These are phyloP conservation scores for Melastoma candidum DNA, from an alignment of 441 rosid genomes.

Conservation along the genomic window DNA sequence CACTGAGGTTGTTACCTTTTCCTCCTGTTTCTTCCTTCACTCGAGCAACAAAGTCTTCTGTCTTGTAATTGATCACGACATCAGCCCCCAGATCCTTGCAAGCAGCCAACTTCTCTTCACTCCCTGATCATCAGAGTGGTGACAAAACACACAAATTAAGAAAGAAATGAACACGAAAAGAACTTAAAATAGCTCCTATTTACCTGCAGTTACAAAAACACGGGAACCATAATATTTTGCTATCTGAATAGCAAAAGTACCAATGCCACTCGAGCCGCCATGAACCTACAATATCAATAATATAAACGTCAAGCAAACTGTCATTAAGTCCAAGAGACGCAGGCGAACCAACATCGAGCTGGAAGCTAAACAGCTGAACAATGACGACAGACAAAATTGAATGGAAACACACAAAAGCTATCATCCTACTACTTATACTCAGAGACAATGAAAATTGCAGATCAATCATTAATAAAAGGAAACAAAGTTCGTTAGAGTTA, in stretches of 20 bases:
- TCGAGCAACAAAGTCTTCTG: constrained; percentile 18
- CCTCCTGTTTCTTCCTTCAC: constrained; percentile 19
- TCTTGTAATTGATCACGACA: constrained; percentile 15
- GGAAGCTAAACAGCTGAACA: too few relatives aligned
- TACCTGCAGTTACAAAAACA: constrained; percentile 90
- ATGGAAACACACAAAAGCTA: too few relatives aligned
- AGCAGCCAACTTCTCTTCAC: constrained; percentile 32
- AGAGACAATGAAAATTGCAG: background rate
- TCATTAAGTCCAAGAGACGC: background rate
- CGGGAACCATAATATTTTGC: constrained; percentile 55
- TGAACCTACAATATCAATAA: constrained; percentile 45
- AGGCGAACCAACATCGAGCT: too few relatives aligned
- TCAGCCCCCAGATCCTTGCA: constrained; percentile 21
- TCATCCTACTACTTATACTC: too few relatives aligned
- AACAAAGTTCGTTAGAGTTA: constrained; percentile 17
- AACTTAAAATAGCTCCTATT: constrained; percentile 5
- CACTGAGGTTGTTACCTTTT: constrained; percentile 10
- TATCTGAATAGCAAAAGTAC: constrained; percentile 85
- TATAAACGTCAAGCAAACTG: constrained; percentile 4
- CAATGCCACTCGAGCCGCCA: constrained; percentile 92
- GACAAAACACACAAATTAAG: background rate
- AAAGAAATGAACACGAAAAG: background rate
- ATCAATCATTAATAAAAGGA: background rate
- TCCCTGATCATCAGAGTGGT: constrained; percentile 35
- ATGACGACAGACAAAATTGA: too few relatives aligned